These are phyloP conservation scores for Corynascus novoguineensis DNA, from an alignment of 495 filamentous ascomycete genomes.

Conservation along the genomic window DNA sequence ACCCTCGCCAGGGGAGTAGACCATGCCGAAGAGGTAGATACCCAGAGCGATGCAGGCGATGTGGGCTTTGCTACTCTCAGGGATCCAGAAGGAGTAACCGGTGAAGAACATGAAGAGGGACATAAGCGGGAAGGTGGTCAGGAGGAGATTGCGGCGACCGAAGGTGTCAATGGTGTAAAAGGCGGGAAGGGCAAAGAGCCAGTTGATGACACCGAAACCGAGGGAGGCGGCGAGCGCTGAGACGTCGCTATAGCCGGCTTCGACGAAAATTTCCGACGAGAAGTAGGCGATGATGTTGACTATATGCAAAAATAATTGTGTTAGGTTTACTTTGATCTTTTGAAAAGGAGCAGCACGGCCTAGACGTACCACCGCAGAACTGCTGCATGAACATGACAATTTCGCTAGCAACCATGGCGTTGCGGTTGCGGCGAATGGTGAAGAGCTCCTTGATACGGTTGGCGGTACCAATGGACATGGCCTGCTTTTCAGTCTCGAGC, in stretches of 20 bases:
- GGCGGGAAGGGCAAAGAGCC: slow-evolving; percentile 76
- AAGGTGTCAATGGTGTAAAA: slow-evolving; percentile 83
- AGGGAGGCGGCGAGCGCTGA: slow-evolving; percentile 65
- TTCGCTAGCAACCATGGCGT: slow-evolving; percentile 54
- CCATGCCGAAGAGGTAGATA: slow-evolving; percentile 62
- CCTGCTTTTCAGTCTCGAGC: slow-evolving; percentile 36
- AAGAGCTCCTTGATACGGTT: slow-evolving; percentile 51
- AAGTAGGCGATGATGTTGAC: slow-evolving; percentile 69
- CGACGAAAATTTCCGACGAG: slow-evolving; percentile 16
- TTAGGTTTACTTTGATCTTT: neutral
- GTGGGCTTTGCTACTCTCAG: slow-evolving; percentile 48
- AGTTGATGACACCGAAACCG: slow-evolving; percentile 79
- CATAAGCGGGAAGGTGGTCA: slow-evolving; percentile 85
- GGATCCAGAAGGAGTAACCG: slow-evolving; percentile 63
- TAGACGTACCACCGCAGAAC: slow-evolving; percentile 57
- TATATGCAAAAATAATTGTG: neutral
- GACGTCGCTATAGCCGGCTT: slow-evolving; percentile 55
- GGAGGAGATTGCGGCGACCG: slow-evolving; percentile 66
- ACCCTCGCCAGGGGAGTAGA: slow-evolving; percentile 74
- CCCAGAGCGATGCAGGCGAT: slow-evolving; percentile 62
- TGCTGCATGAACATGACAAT: slow-evolving; percentile 75
- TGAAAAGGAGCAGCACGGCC: neutral
- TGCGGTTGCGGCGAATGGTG: slow-evolving; percentile 52
- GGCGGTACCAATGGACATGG: slow-evolving; percentile 38
- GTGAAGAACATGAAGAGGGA: slow-evolving; percentile 68